phyloP scores from a whole-genome alignment of 2,329 filamentous ascomycete genomes.

The Trichoderma sp. region DNA sequence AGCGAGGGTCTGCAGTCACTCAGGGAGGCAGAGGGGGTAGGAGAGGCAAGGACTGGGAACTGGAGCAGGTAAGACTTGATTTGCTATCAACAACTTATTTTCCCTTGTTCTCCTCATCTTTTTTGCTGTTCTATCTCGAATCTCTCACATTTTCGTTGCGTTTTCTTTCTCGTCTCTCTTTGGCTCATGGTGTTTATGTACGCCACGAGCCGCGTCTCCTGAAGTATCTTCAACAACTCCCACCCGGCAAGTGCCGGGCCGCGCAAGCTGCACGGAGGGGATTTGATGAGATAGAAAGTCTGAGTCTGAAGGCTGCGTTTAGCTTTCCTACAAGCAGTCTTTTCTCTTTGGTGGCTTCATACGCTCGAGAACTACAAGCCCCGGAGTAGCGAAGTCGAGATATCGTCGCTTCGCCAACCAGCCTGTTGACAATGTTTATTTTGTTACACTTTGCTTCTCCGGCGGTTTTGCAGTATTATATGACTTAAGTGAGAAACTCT shows the following conservation, averaged over 20 bases:
- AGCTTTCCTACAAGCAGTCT: neutral
- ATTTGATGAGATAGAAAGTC: neutral
- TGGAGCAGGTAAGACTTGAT: constrained; percentile 68
- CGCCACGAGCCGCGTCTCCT: neutral
- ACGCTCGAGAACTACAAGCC: neutral
- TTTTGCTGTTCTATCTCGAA: neutral
- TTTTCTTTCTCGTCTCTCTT: neutral
- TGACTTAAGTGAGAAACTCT: neutral
- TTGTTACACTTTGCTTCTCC: neutral
- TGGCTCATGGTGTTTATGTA: neutral
- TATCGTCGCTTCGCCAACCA: neutral
- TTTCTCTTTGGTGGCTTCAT: neutral
- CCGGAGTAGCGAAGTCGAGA: neutral
- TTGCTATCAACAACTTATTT: neutral
- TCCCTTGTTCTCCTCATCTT: neutral
- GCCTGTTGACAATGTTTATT: neutral
- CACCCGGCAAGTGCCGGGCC: neutral
- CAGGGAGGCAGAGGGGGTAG: constrained; percentile 68
- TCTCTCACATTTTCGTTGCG: neutral
- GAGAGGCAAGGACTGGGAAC: constrained; percentile 75
- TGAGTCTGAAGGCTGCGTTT: neutral
- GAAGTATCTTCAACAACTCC: neutral
- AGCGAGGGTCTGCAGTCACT: constrained; percentile 64
- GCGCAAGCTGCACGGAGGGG: neutral
- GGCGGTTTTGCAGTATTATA: neutral